A percentile compares a stretch with the other conserved stretches of the same genome.
These are phyloP conservation scores for Diutina sp. DNA, from an alignment of 1,139 yeast species.

Conservation along the genomic window DNA sequence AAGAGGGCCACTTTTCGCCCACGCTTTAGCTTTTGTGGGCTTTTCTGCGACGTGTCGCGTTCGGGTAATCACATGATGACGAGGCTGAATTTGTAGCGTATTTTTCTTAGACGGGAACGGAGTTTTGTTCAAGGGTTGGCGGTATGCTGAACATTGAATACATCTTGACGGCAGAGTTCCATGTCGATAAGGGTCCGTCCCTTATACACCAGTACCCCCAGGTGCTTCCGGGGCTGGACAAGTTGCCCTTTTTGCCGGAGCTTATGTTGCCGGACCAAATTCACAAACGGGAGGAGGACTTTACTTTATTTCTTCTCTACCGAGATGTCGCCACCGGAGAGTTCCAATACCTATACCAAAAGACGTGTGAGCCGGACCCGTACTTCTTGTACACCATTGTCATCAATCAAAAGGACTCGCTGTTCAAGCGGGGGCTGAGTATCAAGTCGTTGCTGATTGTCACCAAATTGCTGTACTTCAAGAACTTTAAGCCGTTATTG, in stretches of 20 bases:
- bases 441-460: conserved; percentile 45
- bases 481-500: conserved; percentile 45
- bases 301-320: conserved; percentile 42
- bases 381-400: conserved; percentile 46
- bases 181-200: conserved; percentile 42
- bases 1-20: no score
- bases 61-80: not conserved
- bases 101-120: not conserved
- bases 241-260: conserved; percentile 35
- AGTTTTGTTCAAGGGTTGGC: not conserved
- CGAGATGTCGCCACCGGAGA: conserved; percentile 23
- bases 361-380: conserved; percentile 24
- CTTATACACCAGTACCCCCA: conserved; percentile 36
- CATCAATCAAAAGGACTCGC: conserved; percentile 32
- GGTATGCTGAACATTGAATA: conserved; percentile 24
- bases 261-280: conserved; percentile 54
- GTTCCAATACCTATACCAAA: conserved; percentile 26
- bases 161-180: conserved; percentile 44
- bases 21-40: not conserved
- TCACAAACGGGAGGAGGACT: conserved; percentile 48
- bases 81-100: not conserved
- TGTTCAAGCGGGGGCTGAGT: conserved; percentile 39
- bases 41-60: not conserved
- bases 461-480: conserved; percentile 38
- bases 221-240: conserved; percentile 29